Percentiles rank a stretch among this genome's conserved stretches.
These are phyloP conservation scores for Zygosaccharomyces kombuchaensis DNA, from an alignment of 805 yeast genomes.

Conservation along the genomic window DNA sequence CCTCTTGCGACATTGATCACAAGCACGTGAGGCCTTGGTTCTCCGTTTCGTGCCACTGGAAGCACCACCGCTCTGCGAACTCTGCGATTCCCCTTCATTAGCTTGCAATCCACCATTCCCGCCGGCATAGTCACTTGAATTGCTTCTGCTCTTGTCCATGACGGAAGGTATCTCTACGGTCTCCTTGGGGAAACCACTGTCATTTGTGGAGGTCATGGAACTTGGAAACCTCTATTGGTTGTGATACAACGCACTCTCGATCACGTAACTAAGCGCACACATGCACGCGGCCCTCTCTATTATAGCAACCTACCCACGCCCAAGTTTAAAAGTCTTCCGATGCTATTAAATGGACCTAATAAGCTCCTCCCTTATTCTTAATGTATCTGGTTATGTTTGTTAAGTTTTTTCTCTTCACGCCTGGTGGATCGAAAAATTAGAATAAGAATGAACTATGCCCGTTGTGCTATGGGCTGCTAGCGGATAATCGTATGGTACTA, in stretches of 20 bases:
- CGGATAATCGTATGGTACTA: background rate
- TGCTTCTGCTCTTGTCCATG: background rate
- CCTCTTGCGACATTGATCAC: conserved; percentile 74
- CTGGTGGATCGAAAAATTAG: background rate
- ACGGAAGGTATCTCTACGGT: background rate
- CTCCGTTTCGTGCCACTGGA: conserved; percentile 44
- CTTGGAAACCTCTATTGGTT: background rate
- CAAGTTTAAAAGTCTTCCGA: background rate
- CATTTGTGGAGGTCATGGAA: conserved; percentile 2
- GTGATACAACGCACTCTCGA: background rate
- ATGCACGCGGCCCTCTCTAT: background rate
- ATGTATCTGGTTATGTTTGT: background rate
- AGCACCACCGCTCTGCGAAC: conserved; percentile 2
- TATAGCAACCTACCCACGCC: background rate
- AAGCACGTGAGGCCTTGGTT: conserved; percentile 73
- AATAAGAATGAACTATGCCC: background rate
- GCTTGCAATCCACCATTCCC: background rate
- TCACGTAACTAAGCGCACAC: background rate
- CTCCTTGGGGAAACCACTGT: background rate
- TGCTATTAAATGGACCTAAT: background rate
- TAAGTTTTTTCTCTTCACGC: background rate
- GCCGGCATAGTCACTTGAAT: conserved; percentile 1
- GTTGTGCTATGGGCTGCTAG: background rate
- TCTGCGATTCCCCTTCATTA: conserved; percentile 1
- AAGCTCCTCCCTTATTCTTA: background rate